Percentiles rank a stretch among this genome's conserved stretches.
These are phyloP conservation scores for Globisporangium acanthophoron DNA, from an alignment of 352 stramenopile species.

Conservation along the genomic window DNA sequence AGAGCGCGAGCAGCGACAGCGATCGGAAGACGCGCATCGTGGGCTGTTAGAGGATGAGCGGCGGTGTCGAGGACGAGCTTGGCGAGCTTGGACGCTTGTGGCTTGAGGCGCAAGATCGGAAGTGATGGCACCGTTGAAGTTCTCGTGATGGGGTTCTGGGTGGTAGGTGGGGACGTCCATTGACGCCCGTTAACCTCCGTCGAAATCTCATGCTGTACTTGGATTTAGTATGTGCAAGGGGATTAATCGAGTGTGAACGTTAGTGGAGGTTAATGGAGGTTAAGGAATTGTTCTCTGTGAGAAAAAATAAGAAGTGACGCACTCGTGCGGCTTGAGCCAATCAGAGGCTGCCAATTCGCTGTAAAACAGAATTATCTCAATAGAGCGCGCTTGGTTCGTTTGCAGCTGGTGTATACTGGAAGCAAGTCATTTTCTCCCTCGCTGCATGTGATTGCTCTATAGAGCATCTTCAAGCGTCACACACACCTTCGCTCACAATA, in stretches of 20 bases:
- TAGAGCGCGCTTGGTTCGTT: neutral
- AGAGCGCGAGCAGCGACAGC: conserved; percentile 27
- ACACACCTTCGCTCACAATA: neutral
- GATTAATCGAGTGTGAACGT: conserved; percentile 8
- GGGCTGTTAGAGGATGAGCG: neutral
- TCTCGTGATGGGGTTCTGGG: neutral
- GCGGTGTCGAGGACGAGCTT: neutral
- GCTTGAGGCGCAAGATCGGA: conserved; percentile 12
- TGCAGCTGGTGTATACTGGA: neutral
- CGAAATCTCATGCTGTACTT: conserved; percentile 1
- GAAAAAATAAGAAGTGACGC: neutral
- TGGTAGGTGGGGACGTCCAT: neutral
- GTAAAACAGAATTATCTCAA: neutral
- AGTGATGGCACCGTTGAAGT: conserved; percentile 15
- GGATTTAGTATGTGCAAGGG: neutral
- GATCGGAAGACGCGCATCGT: conserved; percentile 18
- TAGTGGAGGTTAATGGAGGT: conserved; percentile 11
- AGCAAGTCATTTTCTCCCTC: neutral
- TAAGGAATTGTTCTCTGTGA: conserved; percentile 5
- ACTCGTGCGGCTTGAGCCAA: conserved; percentile 2
- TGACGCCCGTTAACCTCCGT: conserved; percentile 8
- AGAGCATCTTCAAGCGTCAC: neutral
- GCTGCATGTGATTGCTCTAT: neutral
- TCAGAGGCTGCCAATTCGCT: conserved; percentile 3
- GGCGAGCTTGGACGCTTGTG: conserved; percentile 5